Evolutionary conservation across 2,329 filamentous ascomycete species (phyloP).

Genomic region (Claviceps sp.): DNA sequence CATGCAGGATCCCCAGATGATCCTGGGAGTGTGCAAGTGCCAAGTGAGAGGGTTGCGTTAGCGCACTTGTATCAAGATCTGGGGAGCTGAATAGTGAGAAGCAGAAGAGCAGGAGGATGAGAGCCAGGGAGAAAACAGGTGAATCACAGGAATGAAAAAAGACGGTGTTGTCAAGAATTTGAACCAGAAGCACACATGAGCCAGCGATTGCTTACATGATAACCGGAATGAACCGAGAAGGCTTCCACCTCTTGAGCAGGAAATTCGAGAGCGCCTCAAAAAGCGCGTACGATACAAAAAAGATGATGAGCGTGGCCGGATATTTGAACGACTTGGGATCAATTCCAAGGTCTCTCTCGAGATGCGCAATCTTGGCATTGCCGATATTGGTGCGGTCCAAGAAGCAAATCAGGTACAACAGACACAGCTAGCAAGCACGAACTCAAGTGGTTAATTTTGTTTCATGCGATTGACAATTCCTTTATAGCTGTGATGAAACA

Average conservation of each 20-base stretch:
- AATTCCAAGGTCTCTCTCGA: conserved; percentile 29
- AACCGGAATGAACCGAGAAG: conserved; percentile 64
- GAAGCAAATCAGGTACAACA: conserved; percentile 64
- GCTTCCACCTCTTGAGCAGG: conserved; percentile 61
- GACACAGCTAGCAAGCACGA: conserved; percentile 34
- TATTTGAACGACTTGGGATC: conserved; percentile 51
- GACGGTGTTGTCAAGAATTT: too few species aligned
- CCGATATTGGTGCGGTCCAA: conserved; percentile 69
- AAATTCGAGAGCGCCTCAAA: conserved; percentile 72
- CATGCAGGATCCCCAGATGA: conserved; percentile 56
- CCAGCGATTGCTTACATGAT: conserved; percentile 49
- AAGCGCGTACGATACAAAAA: conserved; percentile 74
- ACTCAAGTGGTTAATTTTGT: too few species aligned
- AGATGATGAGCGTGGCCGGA: conserved; percentile 65
- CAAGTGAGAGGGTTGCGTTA: too few species aligned
- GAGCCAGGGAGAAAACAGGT: too few species aligned
- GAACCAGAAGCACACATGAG: neutral
- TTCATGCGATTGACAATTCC: too few species aligned
- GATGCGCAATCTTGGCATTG: conserved; percentile 46
- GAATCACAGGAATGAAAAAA: too few species aligned
- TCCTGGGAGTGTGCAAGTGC: conserved; percentile 19
- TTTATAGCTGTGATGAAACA: too few species aligned
- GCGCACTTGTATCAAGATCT: too few species aligned
- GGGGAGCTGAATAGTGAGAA: too few species aligned
- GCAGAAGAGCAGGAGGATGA: too few species aligned